Conservation (phyloP, 2,329 filamentous ascomycete species). For the Tolypocladium endophyticum region DNA sequence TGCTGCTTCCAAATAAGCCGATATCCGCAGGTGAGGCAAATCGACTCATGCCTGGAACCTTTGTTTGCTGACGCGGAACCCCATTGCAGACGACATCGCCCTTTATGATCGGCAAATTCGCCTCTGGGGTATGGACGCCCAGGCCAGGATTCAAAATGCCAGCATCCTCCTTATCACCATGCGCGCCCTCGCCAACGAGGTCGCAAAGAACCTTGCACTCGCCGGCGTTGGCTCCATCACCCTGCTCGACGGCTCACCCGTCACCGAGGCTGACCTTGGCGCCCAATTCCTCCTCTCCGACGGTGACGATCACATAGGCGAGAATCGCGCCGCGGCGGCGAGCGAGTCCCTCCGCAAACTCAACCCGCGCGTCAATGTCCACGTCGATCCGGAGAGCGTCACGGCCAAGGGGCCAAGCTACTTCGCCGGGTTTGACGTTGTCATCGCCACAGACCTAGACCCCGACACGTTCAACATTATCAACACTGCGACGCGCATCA, state of each 20-base stretch:
- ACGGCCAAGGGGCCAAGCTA: slow-evolving; percentile 60
- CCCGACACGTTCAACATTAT: slow-evolving; percentile 65
- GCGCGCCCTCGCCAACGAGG: slow-evolving; percentile 81
- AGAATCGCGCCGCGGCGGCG: slow-evolving; percentile 76
- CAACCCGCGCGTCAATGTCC: slow-evolving; percentile 77
- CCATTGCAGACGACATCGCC: slow-evolving; percentile 71
- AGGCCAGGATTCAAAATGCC: slow-evolving; percentile 82
- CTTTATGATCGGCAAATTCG: slow-evolving; percentile 96
- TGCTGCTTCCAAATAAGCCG: slow-evolving; percentile 10
- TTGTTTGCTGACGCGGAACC: not conserved
- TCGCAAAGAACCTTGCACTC: slow-evolving; percentile 94
- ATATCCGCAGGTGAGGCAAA: slow-evolving; percentile 22
- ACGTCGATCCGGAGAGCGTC: slow-evolving; percentile 58
- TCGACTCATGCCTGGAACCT: not conserved
- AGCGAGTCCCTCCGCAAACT: slow-evolving; percentile 69
- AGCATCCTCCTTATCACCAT: slow-evolving; percentile 85
- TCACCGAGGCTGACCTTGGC: slow-evolving; percentile 71
- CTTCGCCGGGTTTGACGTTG: slow-evolving; percentile 70
- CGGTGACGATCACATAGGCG: slow-evolving; percentile 56
- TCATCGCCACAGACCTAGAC: slow-evolving; percentile 82
- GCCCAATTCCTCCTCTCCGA: slow-evolving; percentile 70
- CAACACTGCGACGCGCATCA: slow-evolving; percentile 76
- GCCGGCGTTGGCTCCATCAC: slow-evolving; percentile 88
- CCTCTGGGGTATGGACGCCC: slow-evolving; percentile 91
- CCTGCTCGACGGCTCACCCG: slow-evolving; percentile 66